These are phyloP conservation scores for Oryza meridionalis DNA, from an alignment of 176 grass and related monocot species.

Conservation along the genomic window DNA sequence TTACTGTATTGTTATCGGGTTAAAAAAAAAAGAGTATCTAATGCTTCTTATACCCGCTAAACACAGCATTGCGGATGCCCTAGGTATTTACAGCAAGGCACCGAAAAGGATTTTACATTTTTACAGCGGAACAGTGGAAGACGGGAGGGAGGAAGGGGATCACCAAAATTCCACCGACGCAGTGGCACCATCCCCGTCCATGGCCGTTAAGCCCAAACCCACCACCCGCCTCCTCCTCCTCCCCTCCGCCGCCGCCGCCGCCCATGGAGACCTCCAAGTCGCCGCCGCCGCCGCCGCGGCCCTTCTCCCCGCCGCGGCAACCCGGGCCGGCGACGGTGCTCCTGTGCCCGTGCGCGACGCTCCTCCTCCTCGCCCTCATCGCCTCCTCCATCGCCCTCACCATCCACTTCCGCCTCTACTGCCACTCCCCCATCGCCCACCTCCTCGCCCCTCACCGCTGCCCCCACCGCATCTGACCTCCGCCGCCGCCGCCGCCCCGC, in stretches of 20 bases:
- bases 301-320: slow-evolving; percentile 45
- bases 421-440: slow-evolving; percentile 62
- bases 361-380: slow-evolving; percentile 64
- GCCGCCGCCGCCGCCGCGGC: slow-evolving; percentile 34
- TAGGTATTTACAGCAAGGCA: too few relatives aligned
- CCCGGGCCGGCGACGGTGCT: slow-evolving; percentile 46
- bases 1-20: too few relatives aligned
- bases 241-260: slow-evolving; percentile 17
- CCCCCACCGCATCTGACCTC: slow-evolving; percentile 42
- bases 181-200: background rate
- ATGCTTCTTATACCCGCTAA: too few relatives aligned
- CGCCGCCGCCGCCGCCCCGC: background rate
- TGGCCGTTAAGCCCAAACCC: slow-evolving; percentile 44
- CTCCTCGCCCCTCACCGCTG: slow-evolving; percentile 61
- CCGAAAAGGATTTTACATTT: too few relatives aligned
- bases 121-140: too few relatives aligned
- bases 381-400: slow-evolving; percentile 54
- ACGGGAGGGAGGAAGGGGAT: too few relatives aligned
- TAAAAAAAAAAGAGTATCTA: too few relatives aligned
- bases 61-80: too few relatives aligned
- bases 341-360: slow-evolving; percentile 68
- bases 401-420: slow-evolving; percentile 80
- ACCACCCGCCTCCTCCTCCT: background rate
- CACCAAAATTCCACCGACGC: too few relatives aligned
- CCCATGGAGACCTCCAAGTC: slow-evolving; percentile 54